Base-by-base conservation (phyloP, 164 flowering plant species). In the Houttuynia cordata region DNA sequence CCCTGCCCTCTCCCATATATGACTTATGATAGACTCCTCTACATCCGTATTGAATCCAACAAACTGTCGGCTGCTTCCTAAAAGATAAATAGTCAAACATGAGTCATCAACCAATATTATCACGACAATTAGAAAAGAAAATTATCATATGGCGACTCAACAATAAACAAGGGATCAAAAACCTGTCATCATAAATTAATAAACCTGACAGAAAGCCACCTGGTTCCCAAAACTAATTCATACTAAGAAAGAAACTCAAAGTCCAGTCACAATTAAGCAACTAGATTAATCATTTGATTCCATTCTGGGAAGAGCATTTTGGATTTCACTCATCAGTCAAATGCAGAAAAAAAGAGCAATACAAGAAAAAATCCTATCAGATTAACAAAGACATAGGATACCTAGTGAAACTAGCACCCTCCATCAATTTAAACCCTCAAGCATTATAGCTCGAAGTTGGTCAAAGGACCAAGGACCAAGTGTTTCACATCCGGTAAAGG, bases 21-120 rank as follows among this genome's bases (percentile, higher is more conserved):
- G 71, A 30, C 70, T 53, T 47, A 93, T 62, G 23, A 93, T 71
- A 24, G 78, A 64, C 25, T 81, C 84, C 53, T 89, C 87, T 45
- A 77, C 67, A 64, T 82, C 84, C 17, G 85, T 80, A 69, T 63
- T 65, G 68, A 86, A 93, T 20, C 97, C 97, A 62, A 70, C 70
- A 76, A 93, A 80, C 68, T 93, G 79, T 47, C 96, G 86, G 80
- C 98, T 93, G 73, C 96, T 93, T 61, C 98, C 98, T 87, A 82
- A 61, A 64, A 61, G 37, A 19, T 4, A 30, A 56, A 3, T 30
- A 23, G 20, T 47, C 5, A 53, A 23, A 8, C 0, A 53, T 20
- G n/a, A 7, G 24, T 53, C 10, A 53, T 20, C n/a, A 53, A 19
- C 56, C 10, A 53, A 23, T 6, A 4, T 13, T 23, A 20, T 53